Percentiles rank a stretch among this genome's conserved stretches.
These are phyloP conservation scores for Moniliella sp. DNA, from an alignment of 1,284 basidiomycete species.

Conservation along the genomic window DNA sequence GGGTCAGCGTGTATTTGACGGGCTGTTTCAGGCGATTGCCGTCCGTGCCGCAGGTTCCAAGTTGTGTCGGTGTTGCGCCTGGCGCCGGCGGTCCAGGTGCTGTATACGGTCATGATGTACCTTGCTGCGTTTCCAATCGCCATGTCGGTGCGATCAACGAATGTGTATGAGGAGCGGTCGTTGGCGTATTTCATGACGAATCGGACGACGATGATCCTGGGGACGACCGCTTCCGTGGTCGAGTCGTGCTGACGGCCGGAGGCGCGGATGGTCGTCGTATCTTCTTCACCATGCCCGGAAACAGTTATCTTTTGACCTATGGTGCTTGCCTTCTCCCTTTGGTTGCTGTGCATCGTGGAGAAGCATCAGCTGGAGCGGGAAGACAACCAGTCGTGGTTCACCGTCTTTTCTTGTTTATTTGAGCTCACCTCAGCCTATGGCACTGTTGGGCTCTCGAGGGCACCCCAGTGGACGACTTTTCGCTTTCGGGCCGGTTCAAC, in stretches of 20 bases:
- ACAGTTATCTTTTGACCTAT: constrained; percentile 54
- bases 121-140: constrained; percentile 38
- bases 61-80: constrained; percentile 51
- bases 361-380: constrained; percentile 19
- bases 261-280: constrained; percentile 59
- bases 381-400: too few relatives aligned
- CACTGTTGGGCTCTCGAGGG: constrained; percentile 47
- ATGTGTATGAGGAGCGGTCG: constrained; percentile 71
- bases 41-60: constrained; percentile 73
- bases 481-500: constrained; percentile 59
- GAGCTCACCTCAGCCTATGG: constrained; percentile 61
- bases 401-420: constrained; percentile 45
- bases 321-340: constrained; percentile 32
- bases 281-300: constrained; percentile 56
- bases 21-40: constrained; percentile 39
- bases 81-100: constrained; percentile 58
- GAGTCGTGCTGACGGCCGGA: constrained; percentile 20
- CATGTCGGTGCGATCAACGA: constrained; percentile 72
- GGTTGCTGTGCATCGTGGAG: constrained; percentile 32
- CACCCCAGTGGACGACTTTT: constrained; percentile 47
- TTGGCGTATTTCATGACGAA: constrained; percentile 19
- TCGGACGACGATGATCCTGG: constrained; percentile 5
- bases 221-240: too few relatives aligned
- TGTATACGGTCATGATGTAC: constrained; percentile 51
- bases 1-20: constrained; percentile 36